Conservation (phyloP, 768 basidiomycete genomes). For the Xanthoconium stramineum region DNA sequence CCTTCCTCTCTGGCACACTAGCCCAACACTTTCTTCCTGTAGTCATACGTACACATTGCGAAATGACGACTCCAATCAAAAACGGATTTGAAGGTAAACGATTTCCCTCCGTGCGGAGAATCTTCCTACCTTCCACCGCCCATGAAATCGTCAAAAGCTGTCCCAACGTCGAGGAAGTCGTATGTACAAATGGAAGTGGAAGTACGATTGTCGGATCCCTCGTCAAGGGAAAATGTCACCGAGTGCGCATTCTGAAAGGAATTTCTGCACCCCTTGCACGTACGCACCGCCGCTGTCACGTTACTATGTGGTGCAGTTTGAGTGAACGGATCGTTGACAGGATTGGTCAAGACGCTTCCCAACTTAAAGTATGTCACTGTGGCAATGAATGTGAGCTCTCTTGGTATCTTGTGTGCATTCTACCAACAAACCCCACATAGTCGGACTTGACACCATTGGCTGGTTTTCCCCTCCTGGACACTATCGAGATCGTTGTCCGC, state of each 20-base stretch:
- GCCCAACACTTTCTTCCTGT: background rate
- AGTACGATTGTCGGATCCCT: constrained; percentile 2
- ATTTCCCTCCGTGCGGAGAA: constrained; percentile 9
- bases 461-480: background rate
- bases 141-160: constrained; percentile 10
- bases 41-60: constrained; percentile 1
- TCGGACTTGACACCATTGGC: background rate
- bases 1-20: background rate
- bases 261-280: background rate
- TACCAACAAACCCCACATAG: background rate
- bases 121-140: background rate
- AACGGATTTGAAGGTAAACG: constrained; percentile 1
- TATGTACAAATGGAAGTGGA: constrained; percentile 3
- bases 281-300: constrained; percentile 4
- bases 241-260: constrained; percentile 7
- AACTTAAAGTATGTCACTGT: constrained; percentile 2
- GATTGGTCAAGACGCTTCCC: constrained; percentile 6
- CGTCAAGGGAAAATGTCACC: constrained; percentile 1
- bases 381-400: background rate
- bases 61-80: constrained; percentile 4
- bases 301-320: background rate
- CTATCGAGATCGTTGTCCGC: background rate
- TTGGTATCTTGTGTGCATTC: background rate
- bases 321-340: background rate
- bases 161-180: constrained; percentile 9